Percentiles rank a stretch among this genome's conserved stretches.
Conservation (phyloP, 306 rosid genomes). For the Cicer pinnatifidum region DNA sequence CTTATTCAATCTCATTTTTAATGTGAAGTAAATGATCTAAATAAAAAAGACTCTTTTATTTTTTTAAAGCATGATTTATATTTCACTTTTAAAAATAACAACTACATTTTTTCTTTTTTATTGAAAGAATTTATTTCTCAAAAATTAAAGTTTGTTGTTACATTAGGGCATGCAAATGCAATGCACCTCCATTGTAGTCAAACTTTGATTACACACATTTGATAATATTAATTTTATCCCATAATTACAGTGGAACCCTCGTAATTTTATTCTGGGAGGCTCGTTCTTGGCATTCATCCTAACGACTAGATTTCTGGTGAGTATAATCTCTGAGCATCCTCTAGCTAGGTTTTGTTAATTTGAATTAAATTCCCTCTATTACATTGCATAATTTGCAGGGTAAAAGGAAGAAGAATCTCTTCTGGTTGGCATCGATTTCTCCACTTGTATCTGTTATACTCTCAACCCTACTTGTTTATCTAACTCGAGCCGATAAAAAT, state of each 20-base stretch:
- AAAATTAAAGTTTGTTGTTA: too few relatives aligned
- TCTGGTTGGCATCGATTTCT: slow-evolving; percentile 82
- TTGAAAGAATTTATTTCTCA: too few relatives aligned
- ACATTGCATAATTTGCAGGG: slow-evolving; percentile 49
- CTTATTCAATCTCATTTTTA: too few relatives aligned
- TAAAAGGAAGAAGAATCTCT: slow-evolving; percentile 63
- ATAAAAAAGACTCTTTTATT: too few relatives aligned
- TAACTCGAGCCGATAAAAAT: slow-evolving; percentile 63
- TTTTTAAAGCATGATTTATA: too few relatives aligned
- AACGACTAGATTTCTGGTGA: slow-evolving; percentile 65
- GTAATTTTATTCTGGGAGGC: slow-evolving; percentile 64
- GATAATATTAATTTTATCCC: too few relatives aligned
- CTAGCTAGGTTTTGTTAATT: neutral
- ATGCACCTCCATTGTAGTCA: too few relatives aligned
- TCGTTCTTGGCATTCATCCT: slow-evolving; percentile 75
- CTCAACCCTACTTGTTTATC: slow-evolving; percentile 68
- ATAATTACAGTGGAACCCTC: slow-evolving; percentile 73
- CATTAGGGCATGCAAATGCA: too few relatives aligned
- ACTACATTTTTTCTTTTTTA: too few relatives aligned
- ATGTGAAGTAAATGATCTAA: too few relatives aligned
- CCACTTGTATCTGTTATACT: slow-evolving; percentile 70
- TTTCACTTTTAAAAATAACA: too few relatives aligned
- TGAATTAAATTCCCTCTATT: neutral
- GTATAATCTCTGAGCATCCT: slow-evolving; percentile 2
- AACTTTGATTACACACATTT: too few relatives aligned